Evolutionary conservation across 306 rosid species (phyloP).

Genomic region (Cyamopsis tetragonoloba): DNA sequence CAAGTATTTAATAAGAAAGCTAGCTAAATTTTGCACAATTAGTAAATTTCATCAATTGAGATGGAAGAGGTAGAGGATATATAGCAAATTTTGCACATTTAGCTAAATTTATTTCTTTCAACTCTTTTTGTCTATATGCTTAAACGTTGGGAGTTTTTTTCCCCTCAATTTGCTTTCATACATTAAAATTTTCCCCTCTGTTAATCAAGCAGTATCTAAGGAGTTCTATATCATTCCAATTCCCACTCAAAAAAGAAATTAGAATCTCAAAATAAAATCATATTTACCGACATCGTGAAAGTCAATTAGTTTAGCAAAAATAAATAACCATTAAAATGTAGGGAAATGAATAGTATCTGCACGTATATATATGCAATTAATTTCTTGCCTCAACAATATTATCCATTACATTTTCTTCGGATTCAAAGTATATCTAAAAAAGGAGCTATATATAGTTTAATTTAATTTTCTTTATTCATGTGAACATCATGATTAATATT

Average conservation of each 20-base stretch:
- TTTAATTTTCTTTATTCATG: conserved; percentile 33
- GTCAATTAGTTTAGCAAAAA: neutral
- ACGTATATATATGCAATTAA: conserved; percentile 13
- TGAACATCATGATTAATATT: conserved; percentile 34
- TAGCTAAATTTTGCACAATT: no score
- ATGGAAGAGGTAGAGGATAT: no score
- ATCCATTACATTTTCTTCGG: conserved; percentile 2
- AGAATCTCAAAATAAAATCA: neutral
- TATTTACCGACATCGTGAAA: neutral
- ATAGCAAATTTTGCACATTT: no score
- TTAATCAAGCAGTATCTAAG: no score
- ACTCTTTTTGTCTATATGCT: no score
- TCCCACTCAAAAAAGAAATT: neutral
- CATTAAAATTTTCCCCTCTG: no score
- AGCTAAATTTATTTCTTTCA: no score
- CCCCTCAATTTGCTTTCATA: no score
- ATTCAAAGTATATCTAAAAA: conserved; percentile 29
- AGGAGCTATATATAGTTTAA: no score
- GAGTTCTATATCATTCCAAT: neutral
- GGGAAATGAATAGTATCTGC: conserved; percentile 8
- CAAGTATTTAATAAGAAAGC: no score
- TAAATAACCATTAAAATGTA: neutral
- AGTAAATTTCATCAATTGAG: no score
- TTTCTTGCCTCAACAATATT: conserved; percentile 24
- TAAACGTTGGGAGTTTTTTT: no score